Evolutionary conservation across 1,284 basidiomycete genomes (phyloP), one percentile per base, ranked within the genome.

Genomic region (Sporisorium exsertum): DNA sequence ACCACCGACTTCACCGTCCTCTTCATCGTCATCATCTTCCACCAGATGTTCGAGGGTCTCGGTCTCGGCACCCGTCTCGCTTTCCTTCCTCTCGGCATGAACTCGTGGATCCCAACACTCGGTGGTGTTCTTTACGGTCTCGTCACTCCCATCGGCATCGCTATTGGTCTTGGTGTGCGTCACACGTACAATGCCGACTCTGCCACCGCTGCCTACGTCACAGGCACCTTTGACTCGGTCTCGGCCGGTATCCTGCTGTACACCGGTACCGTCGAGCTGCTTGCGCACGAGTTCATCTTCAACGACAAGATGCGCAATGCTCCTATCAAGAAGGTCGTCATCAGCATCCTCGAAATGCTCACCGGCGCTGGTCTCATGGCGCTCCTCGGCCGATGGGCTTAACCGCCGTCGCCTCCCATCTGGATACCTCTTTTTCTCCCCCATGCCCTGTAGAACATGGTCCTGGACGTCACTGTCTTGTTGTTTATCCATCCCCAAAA

Each of bases 11-110:
- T 99, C 87, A 92, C 90, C 73, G 87, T 92, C 13, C 90, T 99
- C 22, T 95, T 98, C 84, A 88, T 95, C 69, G 95, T 98, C 65
- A 87, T 98, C 75, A 88, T 96, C 83, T 97, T 87, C 78, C 86
- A 87, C 78, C 86, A 85, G 72, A 81, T 84, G 76, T 85, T 85
- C 69, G 84, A 85, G 52, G 78, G 81, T 51, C 68, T 85, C 15
- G 84, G 84, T 82, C 81, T 85, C 29, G 84, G 84, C 29, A 62
- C 81, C 10, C 81, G 83, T 65, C 77, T 81, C 9, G 72, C 78
- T 12, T 67, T 79, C 57, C 63, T 82, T 12, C 81, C 77, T 6
- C 56, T 66, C 24, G 40, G 47, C 26, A 64, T 73, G 40, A 72
- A 73, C 29, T 54, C 68, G 1, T 66, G 57, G 64, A 74, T 81